These are phyloP conservation scores for Sclerotinia borealis DNA, from an alignment of 2,329 filamentous ascomycete species.

Conservation along the genomic window DNA sequence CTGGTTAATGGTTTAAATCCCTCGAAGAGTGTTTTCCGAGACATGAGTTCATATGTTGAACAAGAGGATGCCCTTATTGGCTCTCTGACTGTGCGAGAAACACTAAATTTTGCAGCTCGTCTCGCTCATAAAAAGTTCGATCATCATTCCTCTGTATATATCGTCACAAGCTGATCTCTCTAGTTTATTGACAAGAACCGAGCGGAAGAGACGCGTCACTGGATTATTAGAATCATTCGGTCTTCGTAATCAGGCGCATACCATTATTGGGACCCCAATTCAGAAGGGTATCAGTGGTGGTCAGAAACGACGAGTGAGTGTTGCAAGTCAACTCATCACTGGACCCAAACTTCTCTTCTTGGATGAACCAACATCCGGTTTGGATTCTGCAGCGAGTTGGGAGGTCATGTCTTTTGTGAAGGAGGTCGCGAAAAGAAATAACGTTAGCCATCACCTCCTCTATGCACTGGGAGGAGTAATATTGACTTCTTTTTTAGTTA, in stretches of 20 bases:
- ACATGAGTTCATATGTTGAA: slow-evolving; percentile 73
- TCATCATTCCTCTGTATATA: background rate
- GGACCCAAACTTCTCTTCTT: slow-evolving; percentile 60
- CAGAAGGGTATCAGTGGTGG: slow-evolving; percentile 79
- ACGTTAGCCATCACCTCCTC: slow-evolving; percentile 49
- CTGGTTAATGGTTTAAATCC: slow-evolving; percentile 57
- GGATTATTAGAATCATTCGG: slow-evolving; percentile 67
- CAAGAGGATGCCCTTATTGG: slow-evolving; percentile 83
- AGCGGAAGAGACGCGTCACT: slow-evolving; percentile 58
- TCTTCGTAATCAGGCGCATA: slow-evolving; percentile 60
- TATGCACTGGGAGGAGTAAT: slow-evolving; percentile 30
- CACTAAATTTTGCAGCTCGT: slow-evolving; percentile 69
- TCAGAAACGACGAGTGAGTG: slow-evolving; percentile 74
- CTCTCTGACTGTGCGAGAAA: slow-evolving; percentile 73
- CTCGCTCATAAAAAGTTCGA: slow-evolving; percentile 52
- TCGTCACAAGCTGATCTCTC: background rate
- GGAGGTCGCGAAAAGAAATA: slow-evolving; percentile 23
- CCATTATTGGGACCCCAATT: slow-evolving; percentile 74
- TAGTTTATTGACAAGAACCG: slow-evolving; percentile 40
- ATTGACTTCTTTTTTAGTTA: slow-evolving; percentile 46
- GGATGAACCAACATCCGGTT: slow-evolving; percentile 80
- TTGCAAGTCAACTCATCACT: slow-evolving; percentile 77
- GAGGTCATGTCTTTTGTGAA: slow-evolving; percentile 67
- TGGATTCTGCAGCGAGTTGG: slow-evolving; percentile 57
- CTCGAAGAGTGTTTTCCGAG: slow-evolving; percentile 50